Evolutionary conservation across 2,329 filamentous ascomycete species (phyloP).

Genomic region (Camillea tinctor): DNA sequence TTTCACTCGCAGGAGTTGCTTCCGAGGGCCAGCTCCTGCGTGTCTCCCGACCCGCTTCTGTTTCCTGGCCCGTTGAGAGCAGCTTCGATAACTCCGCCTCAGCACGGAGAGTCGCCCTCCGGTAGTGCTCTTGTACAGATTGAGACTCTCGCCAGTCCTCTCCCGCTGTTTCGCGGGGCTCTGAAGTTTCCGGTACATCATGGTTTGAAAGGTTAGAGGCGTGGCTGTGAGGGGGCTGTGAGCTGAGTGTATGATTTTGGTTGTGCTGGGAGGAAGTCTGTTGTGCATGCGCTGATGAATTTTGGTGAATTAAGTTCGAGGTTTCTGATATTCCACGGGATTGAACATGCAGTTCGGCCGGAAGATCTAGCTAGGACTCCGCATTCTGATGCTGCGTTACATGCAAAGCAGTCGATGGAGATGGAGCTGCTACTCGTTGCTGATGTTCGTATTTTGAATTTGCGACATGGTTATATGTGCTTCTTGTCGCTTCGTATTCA

Average conservation of each 20-base stretch:
- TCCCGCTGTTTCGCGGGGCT: neutral
- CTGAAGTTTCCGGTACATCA: neutral
- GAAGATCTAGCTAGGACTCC: constrained; percentile 11
- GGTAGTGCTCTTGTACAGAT: constrained; percentile 5
- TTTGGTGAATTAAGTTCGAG: neutral
- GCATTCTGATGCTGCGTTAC: constrained; percentile 20
- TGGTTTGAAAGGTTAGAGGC: neutral
- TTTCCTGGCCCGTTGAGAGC: neutral
- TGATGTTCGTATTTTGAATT: constrained; percentile 2
- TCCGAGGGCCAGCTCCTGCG: neutral
- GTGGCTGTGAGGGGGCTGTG: neutral
- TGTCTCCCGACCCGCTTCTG: neutral
- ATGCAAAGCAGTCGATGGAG: constrained; percentile 19
- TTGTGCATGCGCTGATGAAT: neutral
- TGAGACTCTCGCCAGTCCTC: neutral
- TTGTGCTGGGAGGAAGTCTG: neutral
- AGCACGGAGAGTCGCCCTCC: constrained; percentile 5
- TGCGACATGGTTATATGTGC: constrained; percentile 1
- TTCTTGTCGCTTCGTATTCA: neutral
- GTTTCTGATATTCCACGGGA: constrained; percentile 1
- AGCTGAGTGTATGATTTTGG: neutral
- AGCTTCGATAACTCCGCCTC: constrained; percentile 10
- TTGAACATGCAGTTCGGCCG: constrained; percentile 6
- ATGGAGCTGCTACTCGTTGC: constrained; percentile 15
- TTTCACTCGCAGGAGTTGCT: neutral